Percentiles rank a stretch among this genome's conserved stretches.
These are phyloP conservation scores for Deinandra increscens DNA, from an alignment of 129 eudicot genomes.

Conservation along the genomic window DNA sequence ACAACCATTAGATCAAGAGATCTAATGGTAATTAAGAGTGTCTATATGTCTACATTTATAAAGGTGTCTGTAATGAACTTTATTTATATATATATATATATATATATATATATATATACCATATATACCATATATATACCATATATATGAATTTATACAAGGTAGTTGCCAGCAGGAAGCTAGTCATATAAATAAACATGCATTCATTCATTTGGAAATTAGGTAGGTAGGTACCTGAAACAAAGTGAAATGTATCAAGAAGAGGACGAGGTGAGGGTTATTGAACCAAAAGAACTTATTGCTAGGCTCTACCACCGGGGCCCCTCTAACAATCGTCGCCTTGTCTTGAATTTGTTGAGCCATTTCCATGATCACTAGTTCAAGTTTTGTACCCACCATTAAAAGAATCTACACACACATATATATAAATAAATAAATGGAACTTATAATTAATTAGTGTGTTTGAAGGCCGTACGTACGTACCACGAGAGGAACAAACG, in stretches of 20 bases:
- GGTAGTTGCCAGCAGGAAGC: no score
- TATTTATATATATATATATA: no score
- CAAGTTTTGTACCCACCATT: slow-evolving; percentile 68
- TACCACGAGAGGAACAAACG: slow-evolving; percentile 66
- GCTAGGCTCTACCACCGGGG: slow-evolving; percentile 64
- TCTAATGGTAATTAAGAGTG: no score
- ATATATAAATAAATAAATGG: background rate
- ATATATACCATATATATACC: no score
- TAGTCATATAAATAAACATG: no score
- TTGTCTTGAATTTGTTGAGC: slow-evolving; percentile 69
- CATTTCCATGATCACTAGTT: slow-evolving; percentile 78
- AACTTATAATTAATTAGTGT: background rate
- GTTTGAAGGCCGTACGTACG: background rate
- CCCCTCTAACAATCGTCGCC: slow-evolving; percentile 68
- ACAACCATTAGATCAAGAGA: no score
- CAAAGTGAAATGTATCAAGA: slow-evolving; percentile 75
- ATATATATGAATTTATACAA: no score
- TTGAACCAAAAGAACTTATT: slow-evolving; percentile 77
- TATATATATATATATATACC: no score
- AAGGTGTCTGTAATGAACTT: no score
- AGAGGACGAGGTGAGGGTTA: slow-evolving; percentile 61
- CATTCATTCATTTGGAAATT: no score
- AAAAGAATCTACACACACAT: slow-evolving; percentile 43
- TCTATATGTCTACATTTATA: no score
- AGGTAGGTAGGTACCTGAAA: slow-evolving; percentile 53